A percentile compares a stretch with the other conserved stretches of the same genome.
Evolutionary conservation across 1,284 basidiomycete species (phyloP).

Genomic region (Ganoderma meredithae): DNA sequence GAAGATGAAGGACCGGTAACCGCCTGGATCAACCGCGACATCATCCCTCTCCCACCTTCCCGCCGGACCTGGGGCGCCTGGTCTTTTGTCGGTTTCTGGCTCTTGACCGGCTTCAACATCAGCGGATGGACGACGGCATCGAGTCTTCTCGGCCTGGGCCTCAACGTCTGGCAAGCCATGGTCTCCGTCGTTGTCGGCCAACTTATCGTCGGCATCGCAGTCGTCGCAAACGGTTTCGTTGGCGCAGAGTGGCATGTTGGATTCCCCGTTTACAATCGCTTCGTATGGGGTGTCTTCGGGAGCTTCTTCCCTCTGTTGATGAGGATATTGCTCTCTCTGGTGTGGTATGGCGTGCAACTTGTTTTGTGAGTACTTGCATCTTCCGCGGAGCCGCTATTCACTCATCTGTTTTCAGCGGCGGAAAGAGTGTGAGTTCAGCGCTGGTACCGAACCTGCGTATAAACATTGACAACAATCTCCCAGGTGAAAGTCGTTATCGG

Average conservation of each 20-base stretch:
- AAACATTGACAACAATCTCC: neutral
- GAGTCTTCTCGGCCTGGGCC: slow-evolving; percentile 32
- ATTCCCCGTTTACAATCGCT: slow-evolving; percentile 34
- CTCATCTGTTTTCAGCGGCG: slow-evolving; percentile 14
- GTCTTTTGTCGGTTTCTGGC: slow-evolving; percentile 36
- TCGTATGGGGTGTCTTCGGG: slow-evolving; percentile 34
- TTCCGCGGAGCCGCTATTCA: neutral
- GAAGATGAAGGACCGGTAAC: slow-evolving; percentile 22
- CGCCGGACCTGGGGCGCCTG: slow-evolving; percentile 35
- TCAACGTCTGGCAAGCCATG: slow-evolving; percentile 36
- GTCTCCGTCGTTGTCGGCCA: slow-evolving; percentile 33
- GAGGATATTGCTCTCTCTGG: slow-evolving; percentile 34
- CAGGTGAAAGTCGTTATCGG: slow-evolving; percentile 31
- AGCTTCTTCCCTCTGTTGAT: slow-evolving; percentile 37
- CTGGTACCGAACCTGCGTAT: too few species aligned
- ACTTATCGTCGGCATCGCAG: slow-evolving; percentile 27
- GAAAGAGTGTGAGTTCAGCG: slow-evolving; percentile 21
- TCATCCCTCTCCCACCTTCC: slow-evolving; percentile 33
- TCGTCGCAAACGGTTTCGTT: slow-evolving; percentile 29
- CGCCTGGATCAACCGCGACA: slow-evolving; percentile 36
- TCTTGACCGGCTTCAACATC: slow-evolving; percentile 35
- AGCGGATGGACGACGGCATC: slow-evolving; percentile 34
- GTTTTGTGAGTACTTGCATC: slow-evolving; percentile 26
- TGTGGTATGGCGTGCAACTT: slow-evolving; percentile 34
- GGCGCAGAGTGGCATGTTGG: slow-evolving; percentile 36